Evolutionary conservation across 345 rosid genomes (phyloP), one percentile per base, ranked within the genome.

Genomic region (Mercurialis annua): DNA sequence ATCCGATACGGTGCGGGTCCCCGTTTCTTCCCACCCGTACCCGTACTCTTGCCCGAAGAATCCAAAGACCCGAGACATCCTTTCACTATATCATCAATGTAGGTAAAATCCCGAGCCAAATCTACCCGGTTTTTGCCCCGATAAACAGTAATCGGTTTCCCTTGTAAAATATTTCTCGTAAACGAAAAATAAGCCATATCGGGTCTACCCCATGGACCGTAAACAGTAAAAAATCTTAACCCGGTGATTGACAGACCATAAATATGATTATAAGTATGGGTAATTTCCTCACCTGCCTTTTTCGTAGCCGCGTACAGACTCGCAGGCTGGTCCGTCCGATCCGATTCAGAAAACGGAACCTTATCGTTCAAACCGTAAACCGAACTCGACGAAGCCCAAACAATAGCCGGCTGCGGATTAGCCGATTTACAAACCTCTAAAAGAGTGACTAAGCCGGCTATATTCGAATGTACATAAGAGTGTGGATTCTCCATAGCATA

Each of bases 121-220:
- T 71, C 70, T 16, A 65, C 77, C 70, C 68, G 71, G 16, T 29
- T 65, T 60, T 66, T 78, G 58, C 76, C 76, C 30, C 66, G 71
- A 12, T 75, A 78, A 10, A 75, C 49, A 0, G 82, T 74, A 9
- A 78, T 78, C 48, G 74, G 73, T 66, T 78, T 78, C 54, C 79
- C 76, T 64, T 74, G 77, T 18, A 78, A 65, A 21, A 78, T 78
- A 56, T 71, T 69, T 59, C 69, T 66, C 36, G 82, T 71, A 74
- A 78, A 78, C 21, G 71, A 78, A 65, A 74, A 78, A 49, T 75
- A 78, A 0, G 82, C 82, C 82, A 78, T 78, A 50, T 78, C 82
- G 29, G 82, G 79, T 20, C 82, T 66, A 8, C 82, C 82, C 76
- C 79, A 78, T 0, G 82, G 82, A 1, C 82, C 82, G 50, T 78